These are phyloP conservation scores for Debaryomyces nepalensis DNA, from an alignment of 1,139 yeast genomes.

Conservation along the genomic window DNA sequence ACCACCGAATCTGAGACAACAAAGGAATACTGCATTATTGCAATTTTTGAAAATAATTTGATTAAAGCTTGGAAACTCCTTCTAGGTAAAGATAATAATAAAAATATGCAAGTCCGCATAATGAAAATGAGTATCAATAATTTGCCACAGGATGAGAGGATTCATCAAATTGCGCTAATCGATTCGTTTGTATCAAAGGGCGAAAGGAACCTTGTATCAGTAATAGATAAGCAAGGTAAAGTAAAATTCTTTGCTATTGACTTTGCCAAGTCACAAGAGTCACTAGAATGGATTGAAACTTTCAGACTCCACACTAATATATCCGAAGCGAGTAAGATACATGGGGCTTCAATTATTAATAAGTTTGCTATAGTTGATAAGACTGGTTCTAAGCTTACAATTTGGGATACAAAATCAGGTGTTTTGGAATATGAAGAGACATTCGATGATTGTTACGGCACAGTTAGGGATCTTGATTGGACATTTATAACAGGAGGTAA, in stretches of 20 bases:
- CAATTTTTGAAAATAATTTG: constrained; percentile 31
- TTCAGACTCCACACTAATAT: constrained; percentile 61
- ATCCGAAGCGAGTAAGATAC: constrained; percentile 53
- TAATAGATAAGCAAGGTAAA: constrained; percentile 59
- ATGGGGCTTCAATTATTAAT: constrained; percentile 71
- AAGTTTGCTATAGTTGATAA: constrained; percentile 74
- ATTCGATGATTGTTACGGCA: constrained; percentile 41
- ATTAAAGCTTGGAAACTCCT: constrained; percentile 37
- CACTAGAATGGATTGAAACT: constrained; percentile 55
- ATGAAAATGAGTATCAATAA: constrained; percentile 30
- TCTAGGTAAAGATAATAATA: constrained; percentile 20
- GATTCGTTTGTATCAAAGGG: constrained; percentile 50
- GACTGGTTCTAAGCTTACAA: constrained; percentile 52
- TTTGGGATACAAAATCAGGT: constrained; percentile 78
- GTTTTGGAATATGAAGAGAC: constrained; percentile 67
- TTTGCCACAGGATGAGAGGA: constrained; percentile 32
- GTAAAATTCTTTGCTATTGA: constrained; percentile 46
- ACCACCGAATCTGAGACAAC: constrained; percentile 13
- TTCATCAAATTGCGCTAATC: constrained; percentile 59
- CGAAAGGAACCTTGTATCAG: constrained; percentile 59
- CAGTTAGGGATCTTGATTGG: constrained; percentile 76
- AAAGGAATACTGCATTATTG: constrained; percentile 29
- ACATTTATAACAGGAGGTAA: constrained; percentile 58
- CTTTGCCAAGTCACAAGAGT: constrained; percentile 12
- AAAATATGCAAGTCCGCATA: constrained; percentile 17